These are phyloP conservation scores for Botryotinia globosa DNA, from an alignment of 2,329 filamentous ascomycete species.

Conservation along the genomic window DNA sequence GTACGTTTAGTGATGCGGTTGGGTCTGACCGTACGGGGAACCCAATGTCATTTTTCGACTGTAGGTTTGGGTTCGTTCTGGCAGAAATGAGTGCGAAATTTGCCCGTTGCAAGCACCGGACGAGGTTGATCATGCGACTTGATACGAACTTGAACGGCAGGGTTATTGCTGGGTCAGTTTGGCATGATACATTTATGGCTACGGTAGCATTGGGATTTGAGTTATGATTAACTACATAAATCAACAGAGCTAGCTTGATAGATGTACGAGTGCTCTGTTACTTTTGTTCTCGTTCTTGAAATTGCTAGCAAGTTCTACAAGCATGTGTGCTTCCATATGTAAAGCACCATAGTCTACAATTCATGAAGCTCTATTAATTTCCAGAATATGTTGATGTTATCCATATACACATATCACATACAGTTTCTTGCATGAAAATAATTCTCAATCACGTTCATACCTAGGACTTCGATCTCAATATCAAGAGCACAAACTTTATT, in stretches of 20 bases:
- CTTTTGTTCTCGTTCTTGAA: background rate
- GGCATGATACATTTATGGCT: background rate
- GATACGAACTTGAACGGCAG: background rate
- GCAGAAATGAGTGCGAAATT: rapidly evolving
- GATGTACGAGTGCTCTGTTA: background rate
- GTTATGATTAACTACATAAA: background rate
- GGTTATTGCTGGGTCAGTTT: background rate
- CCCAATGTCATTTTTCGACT: no score
- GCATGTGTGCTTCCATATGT: background rate
- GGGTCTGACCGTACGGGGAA: background rate
- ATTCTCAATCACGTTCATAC: background rate
- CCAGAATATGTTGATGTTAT: background rate
- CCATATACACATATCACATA: background rate
- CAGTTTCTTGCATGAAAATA: rapidly evolving
- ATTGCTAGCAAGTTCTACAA: background rate
- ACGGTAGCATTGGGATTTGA: background rate
- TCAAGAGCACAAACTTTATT: background rate
- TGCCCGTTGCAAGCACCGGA: background rate
- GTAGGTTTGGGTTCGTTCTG: background rate
- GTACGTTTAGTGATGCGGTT: background rate
- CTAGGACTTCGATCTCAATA: background rate
- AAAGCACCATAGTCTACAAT: background rate
- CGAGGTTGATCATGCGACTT: background rate
- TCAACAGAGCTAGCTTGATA: background rate
- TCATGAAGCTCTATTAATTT: background rate